Base-by-base conservation (phyloP, 306 rosid species). In the Trifolium subterraneum region DNA sequence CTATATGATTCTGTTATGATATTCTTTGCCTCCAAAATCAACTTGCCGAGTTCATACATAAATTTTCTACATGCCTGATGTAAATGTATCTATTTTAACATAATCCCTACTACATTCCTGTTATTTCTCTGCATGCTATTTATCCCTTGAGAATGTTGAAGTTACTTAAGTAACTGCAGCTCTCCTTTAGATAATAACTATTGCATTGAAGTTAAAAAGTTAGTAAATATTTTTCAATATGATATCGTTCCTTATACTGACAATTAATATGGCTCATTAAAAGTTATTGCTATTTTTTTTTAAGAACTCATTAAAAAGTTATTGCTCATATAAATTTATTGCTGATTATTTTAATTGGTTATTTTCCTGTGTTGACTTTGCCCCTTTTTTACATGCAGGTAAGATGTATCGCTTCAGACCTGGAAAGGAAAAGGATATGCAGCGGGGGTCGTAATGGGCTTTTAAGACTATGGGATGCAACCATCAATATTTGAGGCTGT, bases 401-500 rank as follows among this genome's bases (percentile, higher is more conserved):
- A 62, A 80, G 97, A 61, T 94, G 99, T 35, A 77, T 89, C 54
- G 79, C 93, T 62, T 88, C 97, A 10, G 97, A 94, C 86, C 89
- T 94, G 41, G 97, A 94, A 88, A 90, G 97, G 87, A 94, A 94
- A 85, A 84, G 96, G 86, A 88, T 94, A 80, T 94, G 99, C 89
- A 94, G 95, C 11, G 99, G 99, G n/a, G 97, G 91, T 63, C 96
- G 99, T 64, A 92, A 94, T 72, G 99, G 99, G 65, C 87, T 88
- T 76, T 87, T 92, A 60, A 86, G 99, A 80, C 92, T 92, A 50
- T 94, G 99, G 99, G 99, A 94, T 86, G 99, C 99, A 82, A 92
- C 99, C 55, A 86, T 94, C 64, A 94, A 94, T 82, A 94, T 94
- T 80, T 90, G 74, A 88, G 68, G 68, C 65, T 61, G 39, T n/a